Evolutionary conservation across 495 filamentous ascomycete genomes (phyloP), one percentile per base, ranked within the genome.

Genomic region (Daldinia grandis): DNA sequence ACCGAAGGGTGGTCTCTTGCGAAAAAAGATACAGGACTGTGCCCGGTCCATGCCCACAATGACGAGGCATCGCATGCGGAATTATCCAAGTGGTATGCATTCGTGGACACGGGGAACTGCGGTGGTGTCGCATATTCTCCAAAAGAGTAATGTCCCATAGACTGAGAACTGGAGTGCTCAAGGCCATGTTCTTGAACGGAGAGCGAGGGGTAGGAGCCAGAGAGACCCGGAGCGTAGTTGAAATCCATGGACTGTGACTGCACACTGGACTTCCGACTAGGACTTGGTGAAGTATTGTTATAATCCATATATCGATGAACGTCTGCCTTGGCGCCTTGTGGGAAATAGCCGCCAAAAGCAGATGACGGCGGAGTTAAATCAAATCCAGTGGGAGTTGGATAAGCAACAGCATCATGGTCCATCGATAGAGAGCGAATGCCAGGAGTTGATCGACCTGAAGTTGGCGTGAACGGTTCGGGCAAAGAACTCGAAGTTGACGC

Each of bases 311-410:
- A 71, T 59, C 65, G 64, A 42, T 67, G 56, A 9, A 73, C 47
- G 0, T 72, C 71, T 9, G 33, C 57, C 19, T 74, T 74, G 2
- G 50, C 40, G 0, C 69, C 71, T 9, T 58, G 44, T 1, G 79
- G 75, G 38, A 80, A 82, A 58, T 76, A 81, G 2, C 78, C 62
- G 0, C 77, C 75, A 7, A 74, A 72, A 25, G 78, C 65, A 4
- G 81, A 82, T 0, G 78, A 75, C 7, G 81, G 79, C 1, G 81
- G 80, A 27, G 76, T 82, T 15, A 79, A 58, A 21, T 79, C 76
- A 12, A 69, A 69, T 9, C 25, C 76, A 64, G 27, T 60, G 50
- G 47, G 76, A 74, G 64, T 35, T n/a, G 70, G 61, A 54, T 73
- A 73, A 56, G 69, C 25, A 19, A 66, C 40, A 69, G 72, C 4